phyloP scores from a whole-genome alignment of 2,329 filamentous ascomycete genomes.

The Sphaerulina populicola region DNA sequence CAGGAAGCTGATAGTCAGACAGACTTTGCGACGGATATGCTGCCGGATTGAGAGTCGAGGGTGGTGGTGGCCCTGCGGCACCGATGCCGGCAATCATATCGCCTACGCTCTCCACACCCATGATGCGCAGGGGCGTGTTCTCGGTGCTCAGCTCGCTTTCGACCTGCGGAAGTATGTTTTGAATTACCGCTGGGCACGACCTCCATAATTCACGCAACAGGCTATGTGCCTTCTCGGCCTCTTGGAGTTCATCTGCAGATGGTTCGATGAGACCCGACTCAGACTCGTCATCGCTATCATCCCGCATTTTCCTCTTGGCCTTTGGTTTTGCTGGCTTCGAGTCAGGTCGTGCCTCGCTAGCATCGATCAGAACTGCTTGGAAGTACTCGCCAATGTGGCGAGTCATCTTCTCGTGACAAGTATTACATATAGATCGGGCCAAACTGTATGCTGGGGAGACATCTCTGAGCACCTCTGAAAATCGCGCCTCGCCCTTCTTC shows the following conservation, averaged over 20 bases:
- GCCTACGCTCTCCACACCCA: conserved; percentile 89
- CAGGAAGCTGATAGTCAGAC: conserved; percentile 35
- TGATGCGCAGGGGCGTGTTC: conserved; percentile 71
- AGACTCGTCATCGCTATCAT: conserved; percentile 38
- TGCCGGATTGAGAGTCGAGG: conserved; percentile 65
- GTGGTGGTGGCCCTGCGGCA: conserved; percentile 72
- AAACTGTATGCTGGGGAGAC: conserved; percentile 91
- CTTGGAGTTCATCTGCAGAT: conserved; percentile 75
- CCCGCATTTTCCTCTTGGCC: conserved; percentile 31
- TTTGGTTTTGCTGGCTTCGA: conserved; percentile 45
- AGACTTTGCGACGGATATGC: conserved; percentile 68
- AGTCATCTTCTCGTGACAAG: conserved; percentile 86
- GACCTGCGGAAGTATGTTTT: conserved; percentile 87
- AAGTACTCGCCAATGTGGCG: conserved; percentile 94
- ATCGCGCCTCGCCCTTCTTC: conserved; percentile 39
- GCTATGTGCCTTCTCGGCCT: conserved; percentile 80
- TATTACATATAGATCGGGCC: conserved; percentile 88
- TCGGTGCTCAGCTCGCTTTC: conserved; percentile 88
- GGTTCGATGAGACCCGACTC: conserved; percentile 41
- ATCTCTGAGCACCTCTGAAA: conserved; percentile 54
- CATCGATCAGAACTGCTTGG: conserved; percentile 89
- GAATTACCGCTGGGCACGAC: conserved; percentile 75
- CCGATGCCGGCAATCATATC: conserved; percentile 93
- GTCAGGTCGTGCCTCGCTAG: conserved; percentile 40
- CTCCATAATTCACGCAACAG: conserved; percentile 90